Conservation (phyloP, 805 yeast genomes). For the Starmerella vaccinii region DNA sequence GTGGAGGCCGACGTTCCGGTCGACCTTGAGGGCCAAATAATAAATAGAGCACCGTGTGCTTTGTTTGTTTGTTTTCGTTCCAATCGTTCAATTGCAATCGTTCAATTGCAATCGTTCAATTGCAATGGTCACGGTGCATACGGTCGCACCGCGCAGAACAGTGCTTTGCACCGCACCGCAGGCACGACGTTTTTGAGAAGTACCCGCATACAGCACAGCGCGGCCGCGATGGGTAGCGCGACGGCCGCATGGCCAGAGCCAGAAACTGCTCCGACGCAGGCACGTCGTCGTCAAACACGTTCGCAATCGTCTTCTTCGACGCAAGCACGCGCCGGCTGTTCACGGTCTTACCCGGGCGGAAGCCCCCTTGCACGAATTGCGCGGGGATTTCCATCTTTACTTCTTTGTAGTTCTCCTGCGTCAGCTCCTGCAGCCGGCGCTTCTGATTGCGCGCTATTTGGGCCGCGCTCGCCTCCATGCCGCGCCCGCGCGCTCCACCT, state of each 20-base stretch:
- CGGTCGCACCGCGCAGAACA: slow-evolving; percentile 32
- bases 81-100: background rate
- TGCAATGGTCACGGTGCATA: slow-evolving; percentile 27
- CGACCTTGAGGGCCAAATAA: too few species aligned
- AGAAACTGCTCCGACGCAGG: slow-evolving; percentile 26
- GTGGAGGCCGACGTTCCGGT: too few species aligned
- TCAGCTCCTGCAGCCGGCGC: slow-evolving; percentile 23
- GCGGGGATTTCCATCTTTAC: slow-evolving; percentile 25
- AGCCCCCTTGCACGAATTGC: slow-evolving; percentile 24
- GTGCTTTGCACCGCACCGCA: slow-evolving; percentile 32
- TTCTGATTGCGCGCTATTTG: slow-evolving; percentile 19
- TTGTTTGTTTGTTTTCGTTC: too few species aligned
- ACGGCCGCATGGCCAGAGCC: slow-evolving; percentile 29
- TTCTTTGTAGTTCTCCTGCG: slow-evolving; percentile 23
- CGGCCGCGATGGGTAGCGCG: slow-evolving; percentile 32
- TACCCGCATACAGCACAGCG: slow-evolving; percentile 36
- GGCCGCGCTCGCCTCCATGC: slow-evolving; percentile 12
- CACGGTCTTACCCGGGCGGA: slow-evolving; percentile 26
- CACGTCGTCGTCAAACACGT: slow-evolving; percentile 36
- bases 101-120: background rate
- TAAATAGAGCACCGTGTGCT: too few species aligned
- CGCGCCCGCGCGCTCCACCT: slow-evolving; percentile 17
- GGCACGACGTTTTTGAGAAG: slow-evolving; percentile 31
- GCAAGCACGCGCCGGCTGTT: slow-evolving; percentile 32
- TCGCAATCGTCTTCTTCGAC: slow-evolving; percentile 33